Evolutionary conservation across 805 yeast species (phyloP), one percentile per base, ranked within the genome.

Genomic region (Candida boleticola): DNA sequence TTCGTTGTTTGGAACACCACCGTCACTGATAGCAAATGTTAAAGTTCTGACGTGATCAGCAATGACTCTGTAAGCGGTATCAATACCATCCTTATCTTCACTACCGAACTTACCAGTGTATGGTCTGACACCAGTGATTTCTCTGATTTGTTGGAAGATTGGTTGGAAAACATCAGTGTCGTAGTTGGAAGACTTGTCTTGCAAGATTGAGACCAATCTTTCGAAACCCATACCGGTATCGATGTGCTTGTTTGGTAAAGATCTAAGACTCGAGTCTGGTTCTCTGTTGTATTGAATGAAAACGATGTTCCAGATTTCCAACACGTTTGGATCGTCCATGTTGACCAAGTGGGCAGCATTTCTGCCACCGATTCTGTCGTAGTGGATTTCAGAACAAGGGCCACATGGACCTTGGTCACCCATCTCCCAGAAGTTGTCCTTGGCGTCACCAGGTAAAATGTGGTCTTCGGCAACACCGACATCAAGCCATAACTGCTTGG

Each of bases 321-420:
- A 75, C 44, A 93, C 99, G 63, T 92, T 88, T 46, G 99, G 99
- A 64, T 93, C 99, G 68, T 93, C 99, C 82, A 80, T 80, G 64
- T 93, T 93, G 55, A 93, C 99, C 50, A 95, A 75, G 49, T 68
- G 57, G 16, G 97, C 74, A 42, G 98, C 99, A 60, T 93, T 92
- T 74, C 99, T 84, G 45, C 98, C 97, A 51, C 99, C 99, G 51
- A 93, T 89, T 70, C 99, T 83, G 68, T 93, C 99, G 65, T 89
- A 93, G 67, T 93, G 99, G 54, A 93, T 79, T 68, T 93, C 99
- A 19, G 96, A 85, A 71, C 99, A 95, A 40, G 99, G 99, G 49
- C 99, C 99, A 74, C 99, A 93, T 37, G 99, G 99, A 52, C 99
- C 99, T 73, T 92, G 98, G 61, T 95, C 99, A 57, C 99, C 99